Evolutionary conservation across 768 basidiomycete species (phyloP), one percentile per base, ranked within the genome.

Genomic region (Rhizopogon roseolus): DNA sequence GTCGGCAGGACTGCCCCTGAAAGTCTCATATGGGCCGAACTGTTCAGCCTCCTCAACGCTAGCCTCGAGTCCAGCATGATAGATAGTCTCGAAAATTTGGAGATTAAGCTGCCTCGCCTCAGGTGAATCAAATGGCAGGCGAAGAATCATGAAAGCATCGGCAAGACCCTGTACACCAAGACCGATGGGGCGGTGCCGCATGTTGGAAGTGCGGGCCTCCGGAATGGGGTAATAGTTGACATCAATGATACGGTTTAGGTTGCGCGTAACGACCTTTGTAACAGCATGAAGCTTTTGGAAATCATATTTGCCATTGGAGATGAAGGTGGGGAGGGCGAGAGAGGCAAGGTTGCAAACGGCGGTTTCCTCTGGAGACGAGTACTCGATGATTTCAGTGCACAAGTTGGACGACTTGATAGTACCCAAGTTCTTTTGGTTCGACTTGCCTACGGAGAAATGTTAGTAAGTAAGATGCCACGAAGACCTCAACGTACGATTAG

Each of bases 331-430:
- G 2, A 98, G 84, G 2, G 97, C 93, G 58, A 99, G 81, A 10
- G 97, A 99, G 6, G 97, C 97, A 49, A 99, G 84, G 71, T 98
- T 99, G 81, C 97, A 99, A 32, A 98, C 97, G 37, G 97, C 97
- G 37, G 87, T 92, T 71, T 98, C 97, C 52, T 98, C 97, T 1
- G 97, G 93, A 10, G 96, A 81, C 42, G 93, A 96, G 76, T 98
- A 98, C 71, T 99, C 91, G 69, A 99, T 90, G 68, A 99, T 98
- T 70, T 98, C 97, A 5, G 96, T 98, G 78, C 97, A 99, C 44
- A 99, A 78, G 69, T 99, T 99, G 49, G 96, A 98, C 1, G 94
- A 98, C 77, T 97, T 98, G 86, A 99, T 98, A 7, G 93, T 96
- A 29, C 97, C 97, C 27, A 99, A 80, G 73, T 99, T 97, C 75